Evolutionary conservation across 495 filamentous ascomycete species (phyloP).

Genomic region (Neurospora terricola): DNA sequence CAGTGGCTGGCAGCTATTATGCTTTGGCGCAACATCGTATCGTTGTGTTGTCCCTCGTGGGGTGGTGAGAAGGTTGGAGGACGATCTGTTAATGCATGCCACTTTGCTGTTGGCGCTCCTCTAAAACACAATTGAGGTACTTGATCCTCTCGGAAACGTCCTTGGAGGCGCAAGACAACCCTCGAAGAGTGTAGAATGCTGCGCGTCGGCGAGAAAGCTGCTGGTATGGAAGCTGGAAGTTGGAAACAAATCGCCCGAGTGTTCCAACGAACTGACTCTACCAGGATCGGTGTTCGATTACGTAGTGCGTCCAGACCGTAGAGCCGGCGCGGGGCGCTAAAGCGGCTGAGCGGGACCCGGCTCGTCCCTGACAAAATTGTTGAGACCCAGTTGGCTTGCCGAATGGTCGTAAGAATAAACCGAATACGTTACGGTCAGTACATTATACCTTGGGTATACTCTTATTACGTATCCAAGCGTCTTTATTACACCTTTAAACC

Average conservation of each 20-base stretch:
- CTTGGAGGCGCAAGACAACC: not conserved
- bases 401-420: no score
- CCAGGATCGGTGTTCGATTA: not conserved
- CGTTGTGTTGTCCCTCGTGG: not conserved
- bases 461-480: no score
- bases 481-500: no score
- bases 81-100: not conserved
- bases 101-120: not conserved
- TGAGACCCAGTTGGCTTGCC: no score
- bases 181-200: not conserved
- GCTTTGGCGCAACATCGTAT: not conserved
- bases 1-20: not conserved
- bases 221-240: not conserved
- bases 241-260: not conserved
- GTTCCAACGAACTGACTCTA: not conserved
- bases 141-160: not conserved
- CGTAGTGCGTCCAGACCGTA: not conserved
- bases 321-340: not conserved
- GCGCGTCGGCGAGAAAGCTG: not conserved
- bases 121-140: not conserved
- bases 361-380: no score
- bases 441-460: no score
- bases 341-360: not conserved
- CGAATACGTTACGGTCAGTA: no score
- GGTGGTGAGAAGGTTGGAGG: not conserved